Percentiles rank a stretch among this genome's conserved stretches.
These are phyloP conservation scores for Comarum palustre DNA, from an alignment of 306 rosid species.

Conservation along the genomic window DNA sequence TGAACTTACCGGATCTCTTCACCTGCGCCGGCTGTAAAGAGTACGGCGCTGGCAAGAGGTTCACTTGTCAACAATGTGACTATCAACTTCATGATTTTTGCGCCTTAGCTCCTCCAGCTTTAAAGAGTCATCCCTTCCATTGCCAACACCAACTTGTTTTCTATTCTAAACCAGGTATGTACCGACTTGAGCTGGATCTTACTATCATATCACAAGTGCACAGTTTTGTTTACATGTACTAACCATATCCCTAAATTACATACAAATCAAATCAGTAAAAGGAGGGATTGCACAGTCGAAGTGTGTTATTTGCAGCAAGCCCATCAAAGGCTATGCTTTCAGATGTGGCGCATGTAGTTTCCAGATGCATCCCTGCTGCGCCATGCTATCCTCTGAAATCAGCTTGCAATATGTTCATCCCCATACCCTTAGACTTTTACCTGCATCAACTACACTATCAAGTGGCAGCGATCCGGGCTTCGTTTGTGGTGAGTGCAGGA, in stretches of 20 bases:
- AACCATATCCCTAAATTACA: not conserved
- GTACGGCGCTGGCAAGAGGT: constrained; percentile 74
- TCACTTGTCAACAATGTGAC: constrained; percentile 61
- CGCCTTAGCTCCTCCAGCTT: constrained; percentile 66
- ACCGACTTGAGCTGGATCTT: not conserved
- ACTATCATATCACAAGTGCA: not conserved
- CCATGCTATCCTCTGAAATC: constrained; percentile 57
- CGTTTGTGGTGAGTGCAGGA: constrained; percentile 62
- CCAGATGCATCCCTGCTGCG: constrained; percentile 90
- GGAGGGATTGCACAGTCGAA: constrained; percentile 61
- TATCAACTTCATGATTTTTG: constrained; percentile 84
- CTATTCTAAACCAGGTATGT: constrained; percentile 66
- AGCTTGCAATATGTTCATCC: constrained; percentile 34
- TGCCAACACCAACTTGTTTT: constrained; percentile 60
- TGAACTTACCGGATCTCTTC: constrained; percentile 51
- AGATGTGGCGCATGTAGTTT: constrained; percentile 63
- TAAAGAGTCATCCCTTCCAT: constrained; percentile 76
- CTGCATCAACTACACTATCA: constrained; percentile 14
- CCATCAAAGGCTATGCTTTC: constrained; percentile 63
- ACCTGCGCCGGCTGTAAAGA: constrained; percentile 77
- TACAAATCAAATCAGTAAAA: constrained; percentile 31
- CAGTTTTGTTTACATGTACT: not conserved
- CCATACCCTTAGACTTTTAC: constrained; percentile 51
- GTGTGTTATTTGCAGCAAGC: constrained; percentile 71
- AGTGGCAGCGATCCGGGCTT: constrained; percentile 6